Evolutionary conservation across 2,329 filamentous ascomycete species (phyloP).

Genomic region (Talaromyces sp.): DNA sequence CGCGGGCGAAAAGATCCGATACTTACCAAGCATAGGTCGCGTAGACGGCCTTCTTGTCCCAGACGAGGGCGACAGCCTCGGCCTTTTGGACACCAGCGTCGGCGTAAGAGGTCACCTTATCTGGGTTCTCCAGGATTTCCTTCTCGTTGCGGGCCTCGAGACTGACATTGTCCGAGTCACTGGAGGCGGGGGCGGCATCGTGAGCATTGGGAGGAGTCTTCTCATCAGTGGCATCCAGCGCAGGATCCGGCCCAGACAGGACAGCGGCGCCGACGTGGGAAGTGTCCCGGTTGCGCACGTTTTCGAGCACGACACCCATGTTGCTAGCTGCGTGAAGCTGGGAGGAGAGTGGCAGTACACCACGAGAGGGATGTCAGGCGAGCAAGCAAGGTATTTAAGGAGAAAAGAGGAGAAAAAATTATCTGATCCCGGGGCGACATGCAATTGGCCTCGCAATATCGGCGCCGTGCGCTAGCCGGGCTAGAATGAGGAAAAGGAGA

Average conservation of each 20-base stretch:
- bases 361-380: neutral
- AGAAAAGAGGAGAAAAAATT: neutral
- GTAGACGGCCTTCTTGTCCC: conserved; percentile 32
- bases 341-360: neutral
- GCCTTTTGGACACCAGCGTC: conserved; percentile 35
- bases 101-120: conserved; percentile 21
- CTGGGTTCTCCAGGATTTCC: conserved; percentile 20
- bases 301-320: conserved; percentile 8
- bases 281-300: conserved; percentile 9
- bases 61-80: conserved; percentile 36
- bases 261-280: conserved; percentile 8
- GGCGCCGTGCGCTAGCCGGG: neutral
- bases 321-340: neutral
- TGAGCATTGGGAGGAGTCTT: conserved; percentile 5
- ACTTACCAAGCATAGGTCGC: conserved; percentile 29
- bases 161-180: conserved; percentile 20
- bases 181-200: conserved; percentile 9
- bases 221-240: conserved; percentile 1
- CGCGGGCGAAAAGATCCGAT: neutral
- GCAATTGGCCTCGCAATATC: neutral
- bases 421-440: neutral
- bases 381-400: neutral
- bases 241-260: neutral
- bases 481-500: neutral
- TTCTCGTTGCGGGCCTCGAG: conserved; percentile 25